Percentiles rank a stretch among this genome's conserved stretches.
These are phyloP conservation scores for Tulasnella sp. DNA, from an alignment of 768 basidiomycete species.

Conservation along the genomic window DNA sequence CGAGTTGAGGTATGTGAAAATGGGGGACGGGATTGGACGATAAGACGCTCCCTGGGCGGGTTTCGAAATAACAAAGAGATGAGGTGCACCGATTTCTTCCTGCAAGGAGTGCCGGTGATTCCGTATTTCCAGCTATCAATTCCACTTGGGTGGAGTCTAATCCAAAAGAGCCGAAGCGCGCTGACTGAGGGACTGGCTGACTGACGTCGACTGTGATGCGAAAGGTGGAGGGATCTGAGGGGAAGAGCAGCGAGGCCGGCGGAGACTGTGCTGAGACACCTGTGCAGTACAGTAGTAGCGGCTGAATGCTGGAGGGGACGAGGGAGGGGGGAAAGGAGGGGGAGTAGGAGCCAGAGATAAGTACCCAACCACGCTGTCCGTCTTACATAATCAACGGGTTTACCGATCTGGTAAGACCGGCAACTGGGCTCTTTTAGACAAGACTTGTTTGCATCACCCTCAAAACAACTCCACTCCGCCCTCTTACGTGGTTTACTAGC, in stretches of 20 bases:
- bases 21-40: slow-evolving; percentile 19
- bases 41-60: not conserved
- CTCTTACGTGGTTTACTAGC: not conserved
- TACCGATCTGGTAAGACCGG: slow-evolving; percentile 8
- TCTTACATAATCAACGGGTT: not conserved
- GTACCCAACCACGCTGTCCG: slow-evolving; percentile 7
- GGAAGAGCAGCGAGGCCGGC: not conserved
- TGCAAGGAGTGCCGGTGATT: not conserved
- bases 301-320: not conserved
- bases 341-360: not conserved
- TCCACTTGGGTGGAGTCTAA: not conserved
- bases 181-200: not conserved
- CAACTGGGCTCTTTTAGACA: slow-evolving; percentile 16
- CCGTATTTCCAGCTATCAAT: not conserved
- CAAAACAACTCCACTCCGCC: not conserved
- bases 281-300: not conserved
- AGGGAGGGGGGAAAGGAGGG: not conserved
- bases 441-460: slow-evolving; percentile 6
- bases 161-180: not conserved
- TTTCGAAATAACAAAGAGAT: not conserved
- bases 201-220: slow-evolving; percentile 3
- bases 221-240: not conserved
- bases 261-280: not conserved
- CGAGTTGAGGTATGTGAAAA: not conserved
- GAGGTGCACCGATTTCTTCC: slow-evolving; percentile 1